Conservation (phyloP, 768 basidiomycete species). For the Boletus reticuloceps region DNA sequence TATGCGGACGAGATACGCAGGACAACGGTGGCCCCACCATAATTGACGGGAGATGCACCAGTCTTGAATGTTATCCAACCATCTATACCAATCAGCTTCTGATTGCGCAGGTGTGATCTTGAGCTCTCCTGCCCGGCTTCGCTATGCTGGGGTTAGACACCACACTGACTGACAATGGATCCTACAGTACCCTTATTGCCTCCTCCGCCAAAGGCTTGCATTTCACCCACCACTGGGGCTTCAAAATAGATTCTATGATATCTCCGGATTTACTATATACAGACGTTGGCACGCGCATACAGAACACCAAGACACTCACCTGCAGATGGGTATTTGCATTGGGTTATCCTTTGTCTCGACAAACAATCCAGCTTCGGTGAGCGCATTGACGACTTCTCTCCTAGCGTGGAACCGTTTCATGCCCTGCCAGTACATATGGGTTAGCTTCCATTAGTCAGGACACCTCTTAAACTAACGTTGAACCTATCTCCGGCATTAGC, state of each 20-base stretch:
- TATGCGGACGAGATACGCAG: slow-evolving; percentile 88
- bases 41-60: slow-evolving; percentile 99
- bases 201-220: slow-evolving; percentile 90
- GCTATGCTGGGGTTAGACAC: slow-evolving; percentile 42
- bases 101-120: slow-evolving; percentile 78
- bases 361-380: slow-evolving; percentile 83
- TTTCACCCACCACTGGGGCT: slow-evolving; percentile 99
- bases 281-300: slow-evolving; percentile 1
- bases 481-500: slow-evolving; percentile 80
- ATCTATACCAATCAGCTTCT: slow-evolving; percentile 93
- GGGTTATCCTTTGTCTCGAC: slow-evolving; percentile 94
- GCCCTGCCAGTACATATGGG: slow-evolving; percentile 47
- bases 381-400: slow-evolving; percentile 73
- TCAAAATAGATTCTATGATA: slow-evolving; percentile 90
- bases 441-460: background rate
- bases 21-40: slow-evolving; percentile 99
- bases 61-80: slow-evolving; percentile 94
- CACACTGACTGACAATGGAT: background rate
- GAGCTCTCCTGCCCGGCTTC: slow-evolving; percentile 86
- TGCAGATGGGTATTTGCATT: slow-evolving; percentile 96
- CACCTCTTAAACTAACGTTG: slow-evolving; percentile 41
- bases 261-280: slow-evolving; percentile 86
- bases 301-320: slow-evolving; percentile 35
- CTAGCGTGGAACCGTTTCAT: slow-evolving; percentile 97
- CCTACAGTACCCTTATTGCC: slow-evolving; percentile 64